Evolutionary conservation across 768 basidiomycete genomes (phyloP), one percentile per base, ranked within the genome.

Genomic region (Auricularia sp.): DNA sequence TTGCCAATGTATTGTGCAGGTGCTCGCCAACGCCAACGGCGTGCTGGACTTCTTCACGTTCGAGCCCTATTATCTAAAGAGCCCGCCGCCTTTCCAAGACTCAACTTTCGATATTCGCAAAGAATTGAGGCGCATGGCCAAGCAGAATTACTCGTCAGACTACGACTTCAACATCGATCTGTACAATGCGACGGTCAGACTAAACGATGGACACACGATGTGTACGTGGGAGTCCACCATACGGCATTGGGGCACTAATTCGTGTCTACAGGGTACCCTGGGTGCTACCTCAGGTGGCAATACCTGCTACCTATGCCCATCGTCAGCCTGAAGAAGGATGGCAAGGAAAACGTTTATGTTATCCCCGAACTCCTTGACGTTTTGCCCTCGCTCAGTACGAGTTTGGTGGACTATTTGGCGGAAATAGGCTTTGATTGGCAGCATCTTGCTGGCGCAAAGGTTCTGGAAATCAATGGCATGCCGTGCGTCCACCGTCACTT

Each of bases 161-260:
- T 68, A 67, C 60, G 66, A 67, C 56, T 67, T 67, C 66, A 65
- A 67, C 42, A 51, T 62, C 47, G 68, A 67, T 43, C 62, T 68
- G 10, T 67, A 65, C 59, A 64, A 67, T 36, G 61, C 64, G 14
- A 54, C 66, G 18, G 65, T 64, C 53, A 34, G 64, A 8, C 44
- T 68, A 35, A 66, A 68, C 44, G 66, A 67, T 29, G 68, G 68
- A 6, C 68, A 65, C 34, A 67, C 66, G 14, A 14, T 7, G 12
- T 42, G 39, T 42, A 0, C 47, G 66, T 18, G 61, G 29, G 29
- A 44, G 36, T 61, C 64, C 14, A 47, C 58, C 8, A 53, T 39
- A n/a, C 6, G 18, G n/a, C 29, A 54, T 54, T 1, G 7, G 29
- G 8, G 8, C 6, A 54, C 53, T 54, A 8, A 54, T 10, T 12